These are phyloP conservation scores for Camelina neglecta DNA, from an alignment of 345 rosid species.

Conservation along the genomic window DNA sequence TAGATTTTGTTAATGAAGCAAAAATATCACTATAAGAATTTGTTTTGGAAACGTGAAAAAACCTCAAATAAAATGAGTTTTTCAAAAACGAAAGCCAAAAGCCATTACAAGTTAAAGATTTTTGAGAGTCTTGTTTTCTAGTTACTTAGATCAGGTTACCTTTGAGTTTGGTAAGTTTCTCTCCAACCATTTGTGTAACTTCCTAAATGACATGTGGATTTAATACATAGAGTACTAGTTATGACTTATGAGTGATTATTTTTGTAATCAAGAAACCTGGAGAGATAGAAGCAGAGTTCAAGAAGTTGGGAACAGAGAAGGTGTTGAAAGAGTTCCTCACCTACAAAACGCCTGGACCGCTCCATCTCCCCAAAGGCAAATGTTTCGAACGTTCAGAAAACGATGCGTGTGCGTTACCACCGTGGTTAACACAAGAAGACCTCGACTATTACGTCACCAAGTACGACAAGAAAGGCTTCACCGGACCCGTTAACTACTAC, in stretches of 20 bases:
- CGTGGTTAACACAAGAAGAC: conserved; percentile 74
- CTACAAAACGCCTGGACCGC: conserved; percentile 58
- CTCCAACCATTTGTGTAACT: too few relatives aligned
- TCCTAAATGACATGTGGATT: neutral
- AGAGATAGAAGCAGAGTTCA: conserved; percentile 68
- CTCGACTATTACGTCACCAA: conserved; percentile 55
- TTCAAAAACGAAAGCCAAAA: too few relatives aligned
- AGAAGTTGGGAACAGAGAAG: conserved; percentile 47
- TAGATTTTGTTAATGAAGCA: too few relatives aligned
- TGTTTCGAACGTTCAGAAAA: conserved; percentile 46
- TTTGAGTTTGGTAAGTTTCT: too few relatives aligned
- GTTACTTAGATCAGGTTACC: too few relatives aligned
- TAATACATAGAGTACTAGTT: too few relatives aligned
- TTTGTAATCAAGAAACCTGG: conserved; percentile 56
- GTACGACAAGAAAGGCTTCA: conserved; percentile 69
- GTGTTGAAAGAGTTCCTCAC: conserved; percentile 59
- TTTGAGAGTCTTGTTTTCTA: too few relatives aligned
- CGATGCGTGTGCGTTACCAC: conserved; percentile 51
- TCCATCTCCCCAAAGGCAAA: conserved; percentile 56
- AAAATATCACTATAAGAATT: too few relatives aligned
- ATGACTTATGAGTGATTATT: neutral
- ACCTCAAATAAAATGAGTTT: too few relatives aligned
- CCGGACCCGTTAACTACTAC: conserved; percentile 82
- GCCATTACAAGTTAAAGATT: too few relatives aligned
- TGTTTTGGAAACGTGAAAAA: too few relatives aligned